These are phyloP conservation scores for Orbilia brochopaga DNA, from an alignment of 2,329 filamentous ascomycete genomes.

Conservation along the genomic window DNA sequence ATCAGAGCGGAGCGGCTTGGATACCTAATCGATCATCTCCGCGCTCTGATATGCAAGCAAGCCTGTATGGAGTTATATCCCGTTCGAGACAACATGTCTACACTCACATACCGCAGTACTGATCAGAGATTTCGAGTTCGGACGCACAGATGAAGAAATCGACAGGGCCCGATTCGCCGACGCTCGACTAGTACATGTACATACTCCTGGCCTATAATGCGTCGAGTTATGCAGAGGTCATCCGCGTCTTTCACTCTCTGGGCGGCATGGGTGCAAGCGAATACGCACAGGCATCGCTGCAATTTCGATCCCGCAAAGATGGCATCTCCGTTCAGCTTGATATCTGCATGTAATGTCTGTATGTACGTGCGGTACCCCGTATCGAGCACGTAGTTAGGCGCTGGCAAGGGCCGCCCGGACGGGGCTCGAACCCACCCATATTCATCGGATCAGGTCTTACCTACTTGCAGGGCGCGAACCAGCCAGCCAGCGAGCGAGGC, in stretches of 20 bases:
- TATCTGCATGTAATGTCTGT: no score
- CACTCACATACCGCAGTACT: no score
- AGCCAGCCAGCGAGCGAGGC: not conserved
- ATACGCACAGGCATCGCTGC: slow-evolving; percentile 11
- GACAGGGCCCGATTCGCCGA: slow-evolving; percentile 32
- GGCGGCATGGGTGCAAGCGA: not conserved
- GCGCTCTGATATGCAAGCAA: not conserved
- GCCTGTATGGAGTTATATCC: no score
- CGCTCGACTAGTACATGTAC: no score
- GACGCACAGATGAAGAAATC: not conserved
- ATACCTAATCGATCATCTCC: not conserved
- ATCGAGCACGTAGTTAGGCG: no score
- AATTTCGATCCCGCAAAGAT: slow-evolving; percentile 40
- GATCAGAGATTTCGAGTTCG: no score
- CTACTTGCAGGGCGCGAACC: slow-evolving; percentile 20
- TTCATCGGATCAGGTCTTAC: not conserved
- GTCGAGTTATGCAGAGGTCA: slow-evolving; percentile 42
- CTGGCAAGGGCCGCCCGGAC: not conserved
- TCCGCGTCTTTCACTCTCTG: slow-evolving; percentile 7
- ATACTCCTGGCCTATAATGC: slow-evolving; percentile 30
- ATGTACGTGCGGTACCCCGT: no score
- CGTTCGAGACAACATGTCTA: no score
- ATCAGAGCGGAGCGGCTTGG: not conserved
- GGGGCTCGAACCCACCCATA: not conserved
- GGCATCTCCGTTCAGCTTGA: no score